Base-by-base conservation (phyloP, 768 basidiomycete species). In the Agaricus subrufescens region DNA sequence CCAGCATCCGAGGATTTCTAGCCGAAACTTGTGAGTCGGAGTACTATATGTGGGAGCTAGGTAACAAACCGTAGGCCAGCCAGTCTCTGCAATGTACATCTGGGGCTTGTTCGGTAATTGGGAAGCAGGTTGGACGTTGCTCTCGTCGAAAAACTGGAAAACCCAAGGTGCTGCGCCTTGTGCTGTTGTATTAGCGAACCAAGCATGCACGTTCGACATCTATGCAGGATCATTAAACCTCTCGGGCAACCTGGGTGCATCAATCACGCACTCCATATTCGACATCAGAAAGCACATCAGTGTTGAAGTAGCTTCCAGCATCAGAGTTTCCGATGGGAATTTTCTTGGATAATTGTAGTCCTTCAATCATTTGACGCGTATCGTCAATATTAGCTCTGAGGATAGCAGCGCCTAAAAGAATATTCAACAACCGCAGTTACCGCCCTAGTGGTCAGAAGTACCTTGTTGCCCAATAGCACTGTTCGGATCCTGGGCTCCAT, bases 51-150 rank as follows among this genome's bases (percentile, higher is more conserved):
- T 50, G 4, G 19, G 23, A 47, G 26, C 34, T 31, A 10, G 6
- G 46, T 6, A 44, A 42, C 79, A 50, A 69, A 89, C 88, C 49
- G 89, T 81, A 31, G 91, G 80, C 80, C 80, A 77, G 29, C 91
- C 91, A 25, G 94, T 97, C 74, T 99, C 97, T 1, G 95, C 94
- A 61, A 98, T 94, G 71, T 84, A 95, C 80, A 92, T 86, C 50
- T 78, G 70, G 2, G 94, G 94, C 57, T 83, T 76, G 69, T 95
- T 96, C 11, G 83, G 46, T 30, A 89, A 73, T 1, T 66, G 60
- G 9, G 75, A 61, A 3, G 91, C 88, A n/a, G 77, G 73, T 14
- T 64, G 64, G 12, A 90, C 81, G 62, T 95, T 85, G 9, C 74
- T 83, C 26, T 80, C 72, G 46, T 87, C 63, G 72, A 94, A 97